Base-by-base conservation (phyloP, 345 rosid genomes). In the Dovyalis caffra region DNA sequence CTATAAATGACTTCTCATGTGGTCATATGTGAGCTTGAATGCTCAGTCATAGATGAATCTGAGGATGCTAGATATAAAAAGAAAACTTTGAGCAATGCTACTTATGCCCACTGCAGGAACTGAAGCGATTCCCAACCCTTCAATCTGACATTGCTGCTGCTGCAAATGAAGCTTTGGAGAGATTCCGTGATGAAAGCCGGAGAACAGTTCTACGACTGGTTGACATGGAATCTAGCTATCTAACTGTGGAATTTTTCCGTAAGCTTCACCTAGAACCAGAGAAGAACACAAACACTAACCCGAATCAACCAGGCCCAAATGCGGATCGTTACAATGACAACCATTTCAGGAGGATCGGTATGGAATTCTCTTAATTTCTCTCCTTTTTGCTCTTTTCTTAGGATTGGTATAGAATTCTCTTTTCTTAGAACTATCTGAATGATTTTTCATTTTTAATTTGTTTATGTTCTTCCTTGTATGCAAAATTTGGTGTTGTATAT, bases 181-280 rank as follows among this genome's bases (percentile, higher is more conserved):
- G 84, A 79, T 95, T 95, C 80, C 94, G 97, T 37, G 99, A 93
- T 45, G 97, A 93, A 79, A 86, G 99, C 87, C 82, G 92, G 81
- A 95, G 78, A 84, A 93, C 98, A 29, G 97, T 95, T 81, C 58
- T 83, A 35, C 84, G 98, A 77, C 85, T 95, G 56, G 98, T 95
- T 28, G 99, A 95, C 71, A 95, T 95, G 99, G 99, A 95, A 66
- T 93, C 99, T 69, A 92, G 93, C 86, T 93, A 95, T 80, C 84
- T 95, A 43, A 95, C 99, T 0, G 99, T 92, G 83, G 99, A 95
- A 53, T 95, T 95, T 85, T 93, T 93, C 87, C 82, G 99, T 77
- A 95, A 95, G 85, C 88, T 95, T 81, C 94, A 92, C 73, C 76
- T 84, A 11, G 97, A 93, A 81, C 89, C 97, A 15, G 99, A 92